These are phyloP conservation scores for Sporobolomyces pararoseus DNA, from an alignment of 768 basidiomycete species.

Conservation along the genomic window DNA sequence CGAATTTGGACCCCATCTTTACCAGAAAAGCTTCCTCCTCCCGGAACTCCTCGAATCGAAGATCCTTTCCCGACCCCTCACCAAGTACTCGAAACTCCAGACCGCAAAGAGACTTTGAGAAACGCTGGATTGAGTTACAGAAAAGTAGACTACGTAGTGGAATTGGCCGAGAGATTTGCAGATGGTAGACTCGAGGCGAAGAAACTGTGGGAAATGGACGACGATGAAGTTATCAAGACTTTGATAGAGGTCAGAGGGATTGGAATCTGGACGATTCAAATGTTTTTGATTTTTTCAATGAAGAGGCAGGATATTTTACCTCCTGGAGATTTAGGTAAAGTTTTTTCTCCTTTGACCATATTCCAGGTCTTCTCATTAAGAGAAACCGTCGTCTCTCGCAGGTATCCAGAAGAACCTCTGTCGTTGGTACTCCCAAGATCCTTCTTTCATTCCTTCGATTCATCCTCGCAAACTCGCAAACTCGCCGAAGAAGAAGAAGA, in stretches of 20 bases:
- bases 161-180: conserved; percentile 72
- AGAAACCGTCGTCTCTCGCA: background rate
- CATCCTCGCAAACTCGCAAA: conserved; percentile 36
- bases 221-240: conserved; percentile 57
- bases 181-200: conserved; percentile 73
- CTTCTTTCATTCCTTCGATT: conserved; percentile 16
- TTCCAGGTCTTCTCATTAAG: no score
- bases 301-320: conserved; percentile 72
- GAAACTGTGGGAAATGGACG: conserved; percentile 65
- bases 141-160: conserved; percentile 86
- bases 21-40: conserved; percentile 58
- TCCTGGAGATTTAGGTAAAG: conserved; percentile 50
- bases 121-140: conserved; percentile 72
- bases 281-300: conserved; percentile 87
- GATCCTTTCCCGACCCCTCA: conserved; percentile 63
- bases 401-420: conserved; percentile 45
- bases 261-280: conserved; percentile 48
- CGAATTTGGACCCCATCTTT: conserved; percentile 69
- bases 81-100: conserved; percentile 57
- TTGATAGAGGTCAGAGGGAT: conserved; percentile 64
- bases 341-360: background rate
- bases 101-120: conserved; percentile 57
- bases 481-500: conserved; percentile 15
- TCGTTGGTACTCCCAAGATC: conserved; percentile 39
- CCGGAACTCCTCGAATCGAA: conserved; percentile 26